Evolutionary conservation across 768 basidiomycete species (phyloP), one percentile per base, ranked within the genome.

Genomic region (Trametes cubensis): DNA sequence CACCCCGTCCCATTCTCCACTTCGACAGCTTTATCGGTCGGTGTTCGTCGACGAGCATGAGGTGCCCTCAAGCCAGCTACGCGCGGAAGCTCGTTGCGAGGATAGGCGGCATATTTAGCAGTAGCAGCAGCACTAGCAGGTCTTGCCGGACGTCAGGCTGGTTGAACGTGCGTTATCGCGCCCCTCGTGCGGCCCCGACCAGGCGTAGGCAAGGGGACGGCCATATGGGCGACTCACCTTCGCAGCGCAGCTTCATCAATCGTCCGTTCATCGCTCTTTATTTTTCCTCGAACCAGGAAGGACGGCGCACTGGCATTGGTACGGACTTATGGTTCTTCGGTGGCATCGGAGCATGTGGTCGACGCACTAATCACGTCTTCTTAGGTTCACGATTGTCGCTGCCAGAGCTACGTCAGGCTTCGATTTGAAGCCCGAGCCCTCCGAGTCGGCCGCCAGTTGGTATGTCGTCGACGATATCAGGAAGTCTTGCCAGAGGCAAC

Each of bases 81-180:
- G 25, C 48, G 48, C 30, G 48, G 6, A 26, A 26, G 34, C 34
- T 11, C 10, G n/a, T n/a, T n/a, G n/a, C n/a, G 11, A 2, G 48
- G 25, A 26, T 18, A 49, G 23, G 48, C 17, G 5, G 10, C 48
- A 49, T 30, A 15, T 49, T 49, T 28, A 49, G 48, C 48, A 49
- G 48, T 7, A 28, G 28, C 28, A 28, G 28, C 7, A 28, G 28
- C 28, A n/a, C n/a, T n/a, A 28, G 28, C 28, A 28, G 28, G 28
- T 7, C 28, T 28, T 7, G 28, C 28, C 48, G 23, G 48, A 23
- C 26, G 14, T n/a, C n/a, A n/a, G n/a, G n/a, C 26, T 40, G 25
- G 13, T 18, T 15, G 40, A 59, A 59, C 58, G 58, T 59, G 49
- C 58, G 58, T 59, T 59, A 51, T 51, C 58, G 49, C 42, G 11